These are phyloP conservation scores for Trichosanthes truncata DNA, from an alignment of 306 rosid genomes.

Conservation along the genomic window DNA sequence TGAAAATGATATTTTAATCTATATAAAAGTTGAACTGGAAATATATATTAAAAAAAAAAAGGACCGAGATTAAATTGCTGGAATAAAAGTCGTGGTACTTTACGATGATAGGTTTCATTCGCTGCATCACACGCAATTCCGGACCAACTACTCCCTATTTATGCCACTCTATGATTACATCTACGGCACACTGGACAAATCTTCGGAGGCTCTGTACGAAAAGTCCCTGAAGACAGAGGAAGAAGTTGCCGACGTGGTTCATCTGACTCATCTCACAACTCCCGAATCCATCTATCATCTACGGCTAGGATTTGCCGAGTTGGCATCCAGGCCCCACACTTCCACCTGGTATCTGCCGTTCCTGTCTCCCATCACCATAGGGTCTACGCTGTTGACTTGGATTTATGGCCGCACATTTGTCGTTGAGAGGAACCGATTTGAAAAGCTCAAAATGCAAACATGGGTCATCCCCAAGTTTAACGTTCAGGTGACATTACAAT, in stretches of 20 bases:
- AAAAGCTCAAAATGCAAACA: slow-evolving; percentile 20
- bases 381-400: slow-evolving; percentile 17
- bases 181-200: slow-evolving; percentile 24
- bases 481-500: not conserved
- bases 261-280: slow-evolving; percentile 28
- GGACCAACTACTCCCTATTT: slow-evolving; percentile 31
- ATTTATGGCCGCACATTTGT: slow-evolving; percentile 18
- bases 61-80: too few species aligned
- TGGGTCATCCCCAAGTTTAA: slow-evolving; percentile 31
- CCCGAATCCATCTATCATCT: slow-evolving; percentile 28
- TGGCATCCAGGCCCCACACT: slow-evolving; percentile 24
- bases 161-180: slow-evolving; percentile 31
- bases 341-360: slow-evolving; percentile 23
- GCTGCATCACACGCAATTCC: slow-evolving; percentile 33
- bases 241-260: slow-evolving; percentile 26
- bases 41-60: too few species aligned
- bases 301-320: slow-evolving; percentile 21
- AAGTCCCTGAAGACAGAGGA: slow-evolving; percentile 14
- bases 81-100: not conserved
- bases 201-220: slow-evolving; percentile 6
- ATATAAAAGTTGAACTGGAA: too few species aligned
- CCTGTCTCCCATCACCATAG: slow-evolving; percentile 31
- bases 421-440: slow-evolving; percentile 17
- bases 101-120: slow-evolving; percentile 23
- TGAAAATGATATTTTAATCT: too few species aligned